Conservation (phyloP, 2,329 filamentous ascomycete species). For the Whalleya microplaca region DNA sequence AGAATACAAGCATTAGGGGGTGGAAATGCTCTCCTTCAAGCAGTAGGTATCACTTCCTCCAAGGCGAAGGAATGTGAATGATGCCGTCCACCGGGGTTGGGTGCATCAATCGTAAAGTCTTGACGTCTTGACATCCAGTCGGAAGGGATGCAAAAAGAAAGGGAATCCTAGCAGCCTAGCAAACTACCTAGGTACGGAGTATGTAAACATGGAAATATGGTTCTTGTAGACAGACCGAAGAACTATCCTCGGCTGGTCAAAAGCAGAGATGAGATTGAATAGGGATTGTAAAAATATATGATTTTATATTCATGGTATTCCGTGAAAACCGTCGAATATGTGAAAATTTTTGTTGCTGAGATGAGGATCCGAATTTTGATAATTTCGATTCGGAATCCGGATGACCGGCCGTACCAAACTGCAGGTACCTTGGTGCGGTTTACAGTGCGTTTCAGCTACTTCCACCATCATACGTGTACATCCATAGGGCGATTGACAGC, state of each 20-base stretch:
- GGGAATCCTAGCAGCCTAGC: background rate
- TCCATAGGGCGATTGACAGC: too few relatives aligned
- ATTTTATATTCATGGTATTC: background rate
- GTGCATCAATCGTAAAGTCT: too few relatives aligned
- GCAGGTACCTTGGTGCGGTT: background rate
- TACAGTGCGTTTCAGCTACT: background rate
- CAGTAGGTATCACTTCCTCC: background rate
- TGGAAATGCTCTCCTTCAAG: background rate
- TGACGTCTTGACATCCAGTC: too few relatives aligned
- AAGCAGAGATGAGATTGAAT: background rate
- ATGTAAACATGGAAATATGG: background rate
- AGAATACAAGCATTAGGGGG: too few relatives aligned
- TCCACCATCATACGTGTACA: too few relatives aligned
- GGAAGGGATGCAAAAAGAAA: background rate
- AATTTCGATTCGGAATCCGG: background rate
- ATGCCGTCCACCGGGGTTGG: too few relatives aligned
- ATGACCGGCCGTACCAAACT: slow-evolving; percentile 1
- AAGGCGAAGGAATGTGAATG: background rate
- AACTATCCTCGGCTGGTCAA: background rate
- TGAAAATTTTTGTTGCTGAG: background rate
- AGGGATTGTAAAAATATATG: background rate
- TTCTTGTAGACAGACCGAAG: background rate
- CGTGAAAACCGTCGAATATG: background rate
- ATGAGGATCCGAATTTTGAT: background rate
- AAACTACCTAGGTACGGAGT: background rate